These are phyloP conservation scores for Sporothrix brunneoviolacea DNA, from an alignment of 2,329 filamentous ascomycete genomes.

Conservation along the genomic window DNA sequence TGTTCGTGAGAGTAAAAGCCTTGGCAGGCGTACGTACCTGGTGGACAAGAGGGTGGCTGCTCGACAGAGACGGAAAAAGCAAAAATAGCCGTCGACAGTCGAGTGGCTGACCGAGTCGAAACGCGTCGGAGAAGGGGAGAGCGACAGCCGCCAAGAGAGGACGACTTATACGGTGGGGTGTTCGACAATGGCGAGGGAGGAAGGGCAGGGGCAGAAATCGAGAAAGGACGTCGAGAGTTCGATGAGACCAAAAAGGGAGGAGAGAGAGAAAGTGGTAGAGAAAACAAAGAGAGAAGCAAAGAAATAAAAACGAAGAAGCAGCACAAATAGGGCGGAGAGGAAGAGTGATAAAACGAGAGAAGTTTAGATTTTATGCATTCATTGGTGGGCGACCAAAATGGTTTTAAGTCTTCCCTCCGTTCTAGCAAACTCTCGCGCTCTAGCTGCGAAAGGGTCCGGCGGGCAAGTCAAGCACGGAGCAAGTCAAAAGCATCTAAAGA, in stretches of 20 bases:
- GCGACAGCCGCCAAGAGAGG: conserved; percentile 4
- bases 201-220: background rate
- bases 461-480: background rate
- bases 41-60: background rate
- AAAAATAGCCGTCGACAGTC: background rate
- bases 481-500: too few species aligned
- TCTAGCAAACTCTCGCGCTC: background rate
- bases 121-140: background rate
- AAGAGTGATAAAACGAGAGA: background rate
- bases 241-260: background rate
- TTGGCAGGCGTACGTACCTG: conserved; percentile 16
- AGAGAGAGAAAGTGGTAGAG: background rate
- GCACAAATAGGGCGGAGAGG: background rate
- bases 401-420: background rate
- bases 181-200: background rate
- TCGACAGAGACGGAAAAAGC: background rate
- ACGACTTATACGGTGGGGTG: conserved; percentile 7
- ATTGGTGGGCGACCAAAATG: background rate
- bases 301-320: background rate
- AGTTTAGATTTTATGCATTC: background rate
- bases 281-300: background rate
- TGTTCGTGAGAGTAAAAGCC: conserved; percentile 9
- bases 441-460: background rate
- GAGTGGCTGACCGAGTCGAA: background rate
- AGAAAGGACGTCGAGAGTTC: background rate